Evolutionary conservation across 139 green algal genomes (phyloP), one percentile per base, ranked within the genome.

Genomic region (Yamagishiella unicocca): DNA sequence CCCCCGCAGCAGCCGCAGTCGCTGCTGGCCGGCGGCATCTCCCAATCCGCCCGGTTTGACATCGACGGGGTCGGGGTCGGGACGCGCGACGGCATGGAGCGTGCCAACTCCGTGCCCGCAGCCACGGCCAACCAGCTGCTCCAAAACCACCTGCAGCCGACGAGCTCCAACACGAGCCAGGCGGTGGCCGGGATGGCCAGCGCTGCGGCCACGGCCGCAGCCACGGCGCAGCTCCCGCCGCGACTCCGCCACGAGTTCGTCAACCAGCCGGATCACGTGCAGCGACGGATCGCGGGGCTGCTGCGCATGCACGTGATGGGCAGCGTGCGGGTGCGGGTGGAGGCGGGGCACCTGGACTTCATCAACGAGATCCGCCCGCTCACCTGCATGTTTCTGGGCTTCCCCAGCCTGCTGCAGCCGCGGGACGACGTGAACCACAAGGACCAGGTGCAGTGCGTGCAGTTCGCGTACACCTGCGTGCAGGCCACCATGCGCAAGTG

Each of bases 351-450:
- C 79, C 73, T 93, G 22, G 94, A 96, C 74, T 97, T 95, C 73
- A 92, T 97, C 31, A 97, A 95, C 73, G 96, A 98, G 91, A 92
- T 97, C 85, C 89, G 96, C 12, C 85, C 92, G 7, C 91, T 95
- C 53, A 97, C 95, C 0, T 90, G 94, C n/a, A 90, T 98, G 10
- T 98, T 98, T 89, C 82, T 98, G n/a, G 96, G 96, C n/a, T 97
- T 98, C 74, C 96, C 96, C 6, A 93, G 74, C 22, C 90, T 98
- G 35, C 84, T 88, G 71, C 70, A 87, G 43, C 88, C 73, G 10
- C 38, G 77, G 21, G 79, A 90, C 14, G 53, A 64, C 29, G 84
- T 85, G 21, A 37, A 37, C 0, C 82, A 87, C 38, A 29, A 64
- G 35, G 85, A 90, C 46, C 80, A 91, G 61, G 74, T 96, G 38